A percentile compares a stretch with the other conserved stretches of the same genome.
phyloP scores from a whole-genome alignment of 352 stramenopile species.

The Phytophthora pistaciae region DNA sequence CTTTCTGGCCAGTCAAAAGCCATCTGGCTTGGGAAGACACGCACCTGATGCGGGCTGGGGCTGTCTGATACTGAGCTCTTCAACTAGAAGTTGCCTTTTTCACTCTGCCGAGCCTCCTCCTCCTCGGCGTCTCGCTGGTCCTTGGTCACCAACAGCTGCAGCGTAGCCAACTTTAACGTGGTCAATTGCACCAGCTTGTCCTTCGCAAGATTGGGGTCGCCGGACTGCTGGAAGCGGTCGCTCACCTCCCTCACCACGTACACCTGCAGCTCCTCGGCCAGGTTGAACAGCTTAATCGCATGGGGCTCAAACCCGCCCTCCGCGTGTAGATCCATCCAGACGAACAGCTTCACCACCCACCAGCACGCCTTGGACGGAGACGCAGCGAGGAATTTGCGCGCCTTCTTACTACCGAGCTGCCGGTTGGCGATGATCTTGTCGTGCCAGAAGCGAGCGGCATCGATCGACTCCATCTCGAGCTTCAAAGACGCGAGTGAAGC shows the following conservation, averaged over 20 bases:
- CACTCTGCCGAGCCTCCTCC: constrained; percentile 22
- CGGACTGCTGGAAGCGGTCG: constrained; percentile 27
- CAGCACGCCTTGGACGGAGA: constrained; percentile 45
- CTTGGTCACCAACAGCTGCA: constrained; percentile 69
- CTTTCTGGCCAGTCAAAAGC: constrained; percentile 39
- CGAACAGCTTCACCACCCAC: constrained; percentile 50
- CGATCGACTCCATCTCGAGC: constrained; percentile 46
- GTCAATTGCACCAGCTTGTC: constrained; percentile 56
- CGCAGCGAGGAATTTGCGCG: constrained; percentile 44
- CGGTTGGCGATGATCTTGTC: constrained; percentile 46
- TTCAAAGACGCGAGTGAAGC: constrained; percentile 23
- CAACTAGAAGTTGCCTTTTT: constrained; percentile 22
- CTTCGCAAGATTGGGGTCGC: constrained; percentile 46
- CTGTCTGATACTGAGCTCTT: background rate
- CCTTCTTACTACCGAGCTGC: constrained; percentile 49
- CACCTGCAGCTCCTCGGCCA: constrained; percentile 53
- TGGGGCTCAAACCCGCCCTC: constrained; percentile 51
- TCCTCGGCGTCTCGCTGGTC: constrained; percentile 44
- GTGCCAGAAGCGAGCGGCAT: constrained; percentile 71
- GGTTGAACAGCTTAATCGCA: constrained; percentile 55
- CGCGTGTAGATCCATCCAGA: constrained; percentile 71
- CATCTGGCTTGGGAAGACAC: background rate
- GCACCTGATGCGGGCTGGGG: constrained; percentile 2
- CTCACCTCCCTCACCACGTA: constrained; percentile 55
- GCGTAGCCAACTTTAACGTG: constrained; percentile 66